phyloP scores from a whole-genome alignment of 805 yeast species.

The Lipomyces oligophaga region DNA sequence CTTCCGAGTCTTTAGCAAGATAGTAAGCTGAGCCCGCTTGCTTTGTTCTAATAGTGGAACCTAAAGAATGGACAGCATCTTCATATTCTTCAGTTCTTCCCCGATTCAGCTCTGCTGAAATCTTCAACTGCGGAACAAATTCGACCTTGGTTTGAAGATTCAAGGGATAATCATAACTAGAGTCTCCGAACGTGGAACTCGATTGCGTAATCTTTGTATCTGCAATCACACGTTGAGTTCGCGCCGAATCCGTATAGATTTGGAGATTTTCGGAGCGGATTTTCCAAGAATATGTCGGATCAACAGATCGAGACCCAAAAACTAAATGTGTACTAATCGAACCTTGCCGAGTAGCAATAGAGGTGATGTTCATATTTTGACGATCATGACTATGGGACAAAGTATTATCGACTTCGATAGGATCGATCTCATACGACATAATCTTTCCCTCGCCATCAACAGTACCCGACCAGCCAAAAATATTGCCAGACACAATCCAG shows the following conservation, averaged over 20 bases:
- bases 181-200: slow-evolving; percentile 9
- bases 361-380: slow-evolving; percentile 14
- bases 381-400: slow-evolving; percentile 1
- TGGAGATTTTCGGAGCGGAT: slow-evolving; percentile 10
- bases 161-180: slow-evolving; percentile 13
- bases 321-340: neutral
- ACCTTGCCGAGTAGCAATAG: slow-evolving; percentile 12
- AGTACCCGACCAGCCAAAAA: slow-evolving; percentile 17
- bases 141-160: slow-evolving; percentile 14
- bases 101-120: slow-evolving; percentile 18
- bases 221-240: slow-evolving; percentile 15
- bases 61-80: too few species aligned
- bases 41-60: slow-evolving; percentile 18
- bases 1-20: slow-evolving; percentile 12
- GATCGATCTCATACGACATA: neutral
- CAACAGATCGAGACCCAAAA: slow-evolving; percentile 4
- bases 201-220: neutral
- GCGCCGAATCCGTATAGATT: slow-evolving; percentile 7
- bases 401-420: slow-evolving; percentile 4
- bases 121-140: slow-evolving; percentile 12
- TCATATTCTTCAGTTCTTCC: slow-evolving; percentile 2
- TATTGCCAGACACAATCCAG: slow-evolving; percentile 27
- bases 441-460: slow-evolving; percentile 14
- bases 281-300: slow-evolving; percentile 1
- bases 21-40: slow-evolving; percentile 25